Base-by-base conservation (phyloP, 1,284 basidiomycete genomes). In the Sporisorium graminicola region DNA sequence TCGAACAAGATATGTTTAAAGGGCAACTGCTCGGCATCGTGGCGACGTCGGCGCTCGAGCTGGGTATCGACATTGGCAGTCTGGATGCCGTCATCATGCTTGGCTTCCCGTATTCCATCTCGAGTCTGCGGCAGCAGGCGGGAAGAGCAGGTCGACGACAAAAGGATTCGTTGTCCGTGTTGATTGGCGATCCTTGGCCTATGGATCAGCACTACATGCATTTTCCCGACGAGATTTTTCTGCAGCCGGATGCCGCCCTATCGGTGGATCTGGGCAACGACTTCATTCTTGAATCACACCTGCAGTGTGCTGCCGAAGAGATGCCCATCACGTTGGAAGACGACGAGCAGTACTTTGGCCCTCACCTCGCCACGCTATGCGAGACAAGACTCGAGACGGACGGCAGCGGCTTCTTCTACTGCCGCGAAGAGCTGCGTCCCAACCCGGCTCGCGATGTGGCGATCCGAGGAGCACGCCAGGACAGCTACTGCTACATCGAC, bases 11-110 rank as follows among this genome's bases (percentile, higher is more conserved):
- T 78, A 94, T 94, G 27, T 95, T 95, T 81, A 91, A 90, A 1
- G 94, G 94, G 0, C 89, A 90, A 70, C 87, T 95, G 13, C 88
- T 95, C 0, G 87, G 94, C 7, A 92, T 96, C 50, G 89, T 96
- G n/a, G 93, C 94, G 0, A 96, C 94, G 0, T 94, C 94, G 69
- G 94, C 94, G 0, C 88, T 96, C 14, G 94, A 96, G 85, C 89
- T 96, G 1, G 94, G 94, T 37, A 92, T 96, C 31, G 94, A 96
- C 81, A 95, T 96, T 47, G 94, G 94, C 16, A 90, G 90, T 22
- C 86, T 96, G 33, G 94, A 96, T 83, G 93, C 92, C 0, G 94
- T 96, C 35, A 90, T 96, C 66, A 93, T 94, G 90, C 89, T 95
- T 22, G 93, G 93, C 1, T 94, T 95, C 82, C 94, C 94, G 0